Conservation (phyloP, 78 protist genomes). For the Chrysochromulina parva region DNA sequence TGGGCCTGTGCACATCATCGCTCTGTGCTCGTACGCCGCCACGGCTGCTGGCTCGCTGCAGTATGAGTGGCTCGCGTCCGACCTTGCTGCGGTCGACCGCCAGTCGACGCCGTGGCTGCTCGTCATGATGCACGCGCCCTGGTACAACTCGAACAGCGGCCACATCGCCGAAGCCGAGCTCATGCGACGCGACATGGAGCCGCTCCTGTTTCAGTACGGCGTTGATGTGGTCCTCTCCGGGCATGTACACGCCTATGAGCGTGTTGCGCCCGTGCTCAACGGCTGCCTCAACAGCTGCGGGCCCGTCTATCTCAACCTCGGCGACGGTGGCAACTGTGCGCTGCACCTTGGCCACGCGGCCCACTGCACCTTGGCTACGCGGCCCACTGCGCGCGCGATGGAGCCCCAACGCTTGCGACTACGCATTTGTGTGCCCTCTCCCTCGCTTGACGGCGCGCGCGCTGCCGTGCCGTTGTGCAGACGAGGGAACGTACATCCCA, state of each 20-base stretch:
- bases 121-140: slow-evolving; percentile 34
- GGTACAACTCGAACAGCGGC: not conserved
- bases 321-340: slow-evolving; percentile 31
- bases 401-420: too few species aligned
- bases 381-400: too few species aligned
- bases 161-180: not conserved
- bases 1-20: slow-evolving; percentile 27
- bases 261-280: not conserved
- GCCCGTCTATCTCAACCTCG: slow-evolving; percentile 22
- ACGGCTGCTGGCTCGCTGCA: not conserved
- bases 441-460: too few species aligned
- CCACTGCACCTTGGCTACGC: too few species aligned
- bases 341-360: too few species aligned
- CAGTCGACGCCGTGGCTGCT: slow-evolving; percentile 31
- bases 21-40: slow-evolving; percentile 13
- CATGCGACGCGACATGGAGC: slow-evolving; percentile 25
- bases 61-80: not conserved
- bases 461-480: too few species aligned
- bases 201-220: not conserved
- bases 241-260: slow-evolving; percentile 54
- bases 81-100: not conserved
- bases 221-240: slow-evolving; percentile 39
- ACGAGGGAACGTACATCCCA: slow-evolving; percentile 24
- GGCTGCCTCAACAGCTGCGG: not conserved
- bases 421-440: too few species aligned